Evolutionary conservation across 2,329 filamentous ascomycete genomes (phyloP).

Genomic region (Phialocephala sp.): DNA sequence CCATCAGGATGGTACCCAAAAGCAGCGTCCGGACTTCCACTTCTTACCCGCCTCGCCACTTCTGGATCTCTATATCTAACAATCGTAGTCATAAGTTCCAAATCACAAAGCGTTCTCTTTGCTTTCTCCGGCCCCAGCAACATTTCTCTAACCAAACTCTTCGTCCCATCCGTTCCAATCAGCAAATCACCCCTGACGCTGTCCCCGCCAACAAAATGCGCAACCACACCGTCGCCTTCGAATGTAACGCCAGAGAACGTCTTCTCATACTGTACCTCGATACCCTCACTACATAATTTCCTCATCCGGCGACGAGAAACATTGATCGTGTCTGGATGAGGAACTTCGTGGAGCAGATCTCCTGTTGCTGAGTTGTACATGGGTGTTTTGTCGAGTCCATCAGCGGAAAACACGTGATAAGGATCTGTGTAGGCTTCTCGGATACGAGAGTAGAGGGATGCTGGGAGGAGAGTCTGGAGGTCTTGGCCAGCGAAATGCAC

Average conservation of each 20-base stretch:
- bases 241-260: slow-evolving; percentile 44
- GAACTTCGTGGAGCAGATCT: slow-evolving; percentile 12
- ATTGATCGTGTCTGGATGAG: slow-evolving; percentile 14
- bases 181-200: slow-evolving; percentile 7
- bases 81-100: slow-evolving; percentile 8
- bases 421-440: slow-evolving; percentile 16
- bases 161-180: slow-evolving; percentile 11
- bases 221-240: slow-evolving; percentile 37
- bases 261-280: slow-evolving; percentile 38
- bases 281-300: slow-evolving; percentile 25
- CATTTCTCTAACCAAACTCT: slow-evolving; percentile 1
- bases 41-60: slow-evolving; percentile 12
- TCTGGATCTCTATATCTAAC: slow-evolving; percentile 12
- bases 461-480: slow-evolving; percentile 16
- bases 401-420: background rate
- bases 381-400: background rate
- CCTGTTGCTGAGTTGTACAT: slow-evolving; percentile 21
- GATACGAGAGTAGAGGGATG: slow-evolving; percentile 7
- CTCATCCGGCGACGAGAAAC: slow-evolving; percentile 25
- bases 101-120: background rate
- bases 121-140: slow-evolving; percentile 1
- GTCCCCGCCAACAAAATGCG: slow-evolving; percentile 36
- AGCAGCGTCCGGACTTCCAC: background rate
- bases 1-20: slow-evolving; percentile 17
- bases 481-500: slow-evolving; percentile 22